These are phyloP conservation scores for Dovyalis caffra DNA, from an alignment of 345 rosid genomes.

Conservation along the genomic window DNA sequence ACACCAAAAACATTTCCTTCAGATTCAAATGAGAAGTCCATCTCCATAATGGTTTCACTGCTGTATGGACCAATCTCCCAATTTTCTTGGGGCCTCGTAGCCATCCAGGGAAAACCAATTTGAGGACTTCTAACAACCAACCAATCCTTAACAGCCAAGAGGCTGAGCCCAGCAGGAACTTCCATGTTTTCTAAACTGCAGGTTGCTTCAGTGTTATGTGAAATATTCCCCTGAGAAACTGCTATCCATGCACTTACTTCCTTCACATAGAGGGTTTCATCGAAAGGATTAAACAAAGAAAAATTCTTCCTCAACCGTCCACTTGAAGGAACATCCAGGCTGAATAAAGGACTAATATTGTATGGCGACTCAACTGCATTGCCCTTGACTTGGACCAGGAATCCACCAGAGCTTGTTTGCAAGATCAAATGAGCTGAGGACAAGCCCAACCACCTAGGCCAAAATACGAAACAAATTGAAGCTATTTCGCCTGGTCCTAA, in stretches of 20 bases:
- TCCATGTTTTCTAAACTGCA: constrained; percentile 35
- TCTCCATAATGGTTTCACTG: constrained; percentile 45
- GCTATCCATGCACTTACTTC: constrained; percentile 57
- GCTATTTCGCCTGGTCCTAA: constrained; percentile 59
- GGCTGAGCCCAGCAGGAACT: constrained; percentile 25
- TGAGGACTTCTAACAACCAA: constrained; percentile 41
- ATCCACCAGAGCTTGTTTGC: constrained; percentile 73
- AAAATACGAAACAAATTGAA: constrained; percentile 62
- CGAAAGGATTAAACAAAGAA: constrained; percentile 61
- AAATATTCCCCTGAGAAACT: constrained; percentile 46
- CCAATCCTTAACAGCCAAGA: constrained; percentile 46
- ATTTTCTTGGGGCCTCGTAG: constrained; percentile 43
- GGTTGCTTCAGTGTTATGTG: constrained; percentile 47
- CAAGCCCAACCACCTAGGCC: constrained; percentile 59
- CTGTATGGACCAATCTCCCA: constrained; percentile 53
- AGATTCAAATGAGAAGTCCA: constrained; percentile 49
- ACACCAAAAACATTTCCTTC: constrained; percentile 48
- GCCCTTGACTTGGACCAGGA: constrained; percentile 62
- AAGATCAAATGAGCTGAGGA: constrained; percentile 54
- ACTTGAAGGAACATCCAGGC: constrained; percentile 32
- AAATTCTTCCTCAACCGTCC: constrained; percentile 49
- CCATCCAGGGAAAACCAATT: constrained; percentile 43
- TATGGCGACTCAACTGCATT: constrained; percentile 54
- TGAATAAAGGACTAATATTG: constrained; percentile 42
- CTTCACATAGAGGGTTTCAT: constrained; percentile 50